These are phyloP conservation scores for Hypoxylon fragiforme DNA, from an alignment of 495 filamentous ascomycete genomes.

Conservation along the genomic window DNA sequence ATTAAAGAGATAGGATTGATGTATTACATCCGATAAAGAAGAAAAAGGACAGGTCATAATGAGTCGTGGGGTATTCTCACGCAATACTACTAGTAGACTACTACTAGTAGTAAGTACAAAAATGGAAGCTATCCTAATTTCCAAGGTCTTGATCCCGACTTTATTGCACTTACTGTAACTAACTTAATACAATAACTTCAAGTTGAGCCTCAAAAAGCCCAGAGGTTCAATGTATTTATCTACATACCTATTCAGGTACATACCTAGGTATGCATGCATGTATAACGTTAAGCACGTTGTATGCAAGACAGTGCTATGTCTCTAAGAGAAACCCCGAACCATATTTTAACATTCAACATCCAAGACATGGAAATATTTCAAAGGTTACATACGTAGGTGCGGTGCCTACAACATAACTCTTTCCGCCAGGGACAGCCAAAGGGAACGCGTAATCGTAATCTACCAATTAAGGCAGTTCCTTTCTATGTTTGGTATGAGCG, in stretches of 20 bases:
- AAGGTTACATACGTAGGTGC: no score
- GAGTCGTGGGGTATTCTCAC: no score
- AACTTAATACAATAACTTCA: no score
- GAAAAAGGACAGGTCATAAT: background rate
- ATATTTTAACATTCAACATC: no score
- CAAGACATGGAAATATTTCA: background rate
- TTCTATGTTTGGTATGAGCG: background rate
- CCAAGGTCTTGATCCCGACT: constrained; percentile 20
- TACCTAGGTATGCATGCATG: background rate
- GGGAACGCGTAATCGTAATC: no score
- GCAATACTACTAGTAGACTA: no score
- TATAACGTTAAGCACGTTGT: background rate
- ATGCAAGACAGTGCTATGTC: background rate
- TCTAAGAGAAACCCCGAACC: background rate
- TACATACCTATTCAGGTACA: no score
- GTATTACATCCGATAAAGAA: background rate
- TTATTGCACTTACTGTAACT: no score
- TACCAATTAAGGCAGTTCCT: constrained; percentile 17
- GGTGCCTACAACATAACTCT: no score
- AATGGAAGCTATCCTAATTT: no score
- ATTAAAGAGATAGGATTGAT: background rate
- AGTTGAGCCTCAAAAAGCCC: constrained; percentile 23
- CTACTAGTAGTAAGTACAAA: no score
- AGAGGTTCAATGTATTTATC: constrained; percentile 3
- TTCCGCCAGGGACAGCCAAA: no score